These are phyloP conservation scores for Suillus subalutaceus DNA, from an alignment of 768 basidiomycete species.

Conservation along the genomic window DNA sequence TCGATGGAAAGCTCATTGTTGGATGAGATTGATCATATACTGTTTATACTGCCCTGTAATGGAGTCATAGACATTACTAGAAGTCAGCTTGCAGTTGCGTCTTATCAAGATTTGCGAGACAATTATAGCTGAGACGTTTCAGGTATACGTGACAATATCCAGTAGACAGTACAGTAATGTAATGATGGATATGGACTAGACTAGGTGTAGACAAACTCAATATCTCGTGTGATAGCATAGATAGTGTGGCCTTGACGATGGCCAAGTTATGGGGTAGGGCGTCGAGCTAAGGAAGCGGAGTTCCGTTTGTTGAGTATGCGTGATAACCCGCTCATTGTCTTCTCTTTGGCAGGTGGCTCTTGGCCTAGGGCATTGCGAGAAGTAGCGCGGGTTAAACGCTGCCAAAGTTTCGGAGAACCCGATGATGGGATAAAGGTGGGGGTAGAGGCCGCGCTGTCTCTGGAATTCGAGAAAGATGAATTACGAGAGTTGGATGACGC, in stretches of 20 bases:
- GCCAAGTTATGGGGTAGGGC: neutral
- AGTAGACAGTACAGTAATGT: neutral
- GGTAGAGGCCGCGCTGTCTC: neutral
- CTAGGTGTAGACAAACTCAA: neutral
- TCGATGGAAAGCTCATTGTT: constrained; percentile 82
- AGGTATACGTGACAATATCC: neutral
- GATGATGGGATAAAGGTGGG: constrained; percentile 11
- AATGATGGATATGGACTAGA: neutral
- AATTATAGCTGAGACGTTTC: neutral
- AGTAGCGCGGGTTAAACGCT: constrained; percentile 21
- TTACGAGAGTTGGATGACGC: neutral
- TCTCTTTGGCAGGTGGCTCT: constrained; percentile 14
- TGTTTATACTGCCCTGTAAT: constrained; percentile 23
- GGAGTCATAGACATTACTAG: constrained; percentile 26
- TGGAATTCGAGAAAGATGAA: constrained; percentile 12
- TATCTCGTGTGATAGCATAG: neutral
- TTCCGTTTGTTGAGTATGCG: constrained; percentile 25
- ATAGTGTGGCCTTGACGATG: neutral
- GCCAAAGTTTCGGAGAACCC: constrained; percentile 26
- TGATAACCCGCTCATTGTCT: constrained; percentile 20
- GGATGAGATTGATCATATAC: constrained; percentile 51
- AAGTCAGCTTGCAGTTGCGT: constrained; percentile 8
- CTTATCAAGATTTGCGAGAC: neutral
- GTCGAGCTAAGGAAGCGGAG: constrained; percentile 14
- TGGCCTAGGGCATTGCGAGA: constrained; percentile 20